Base-by-base conservation (phyloP, 371 early-diverging fungal genomes). In the Nematocida major region DNA sequence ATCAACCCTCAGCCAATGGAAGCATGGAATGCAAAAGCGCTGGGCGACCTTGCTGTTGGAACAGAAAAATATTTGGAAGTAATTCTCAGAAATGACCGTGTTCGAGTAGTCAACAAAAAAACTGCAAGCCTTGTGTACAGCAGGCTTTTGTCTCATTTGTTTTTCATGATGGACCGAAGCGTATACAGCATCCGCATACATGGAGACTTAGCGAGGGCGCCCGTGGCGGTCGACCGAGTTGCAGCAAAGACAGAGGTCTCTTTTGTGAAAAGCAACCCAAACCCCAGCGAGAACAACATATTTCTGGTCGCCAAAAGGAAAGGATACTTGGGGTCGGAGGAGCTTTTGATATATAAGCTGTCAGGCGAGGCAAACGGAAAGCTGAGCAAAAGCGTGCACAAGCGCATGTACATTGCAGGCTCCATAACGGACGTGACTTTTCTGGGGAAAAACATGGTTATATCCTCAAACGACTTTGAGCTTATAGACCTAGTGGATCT, bases 391-490 rank as follows among this genome's bases (percentile, higher is more conserved):
- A 40, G 45, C 34, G 43, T 82, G 32, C 59, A 62, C 26, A 50
- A 77, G 43, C 77, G 63, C 50, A 49, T 85, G 63, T 85, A 81
- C 61, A 80, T 85, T 20, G 85, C 82, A 26, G 81, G 67, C 20
- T 51, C 65, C 13, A 61, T 85, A 9, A 79, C 45, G 24, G 63
- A 57, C 49, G 67, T 85, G 4, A 53, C 49, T 9, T 84, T 81
- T 50, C 57, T 82, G 65, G 65, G 61, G 1, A 73, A 63, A 0
- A 63, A 80, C 32, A 66, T 85, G 26, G 70, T 81, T 34, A 78
- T 85, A 40, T 81, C 81, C 30, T 84, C 81, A 39, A 83, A 82
- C 53, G 81, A 82, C 54, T 85, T 85, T 81, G 85, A 85, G 59
- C 80, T 84, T 45, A 79, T 85, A 20, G 83, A 85, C 50, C 61